Evolutionary conservation across 345 rosid species (phyloP), one percentile per base, ranked within the genome.

Genomic region (Gossypium mustelinum): DNA sequence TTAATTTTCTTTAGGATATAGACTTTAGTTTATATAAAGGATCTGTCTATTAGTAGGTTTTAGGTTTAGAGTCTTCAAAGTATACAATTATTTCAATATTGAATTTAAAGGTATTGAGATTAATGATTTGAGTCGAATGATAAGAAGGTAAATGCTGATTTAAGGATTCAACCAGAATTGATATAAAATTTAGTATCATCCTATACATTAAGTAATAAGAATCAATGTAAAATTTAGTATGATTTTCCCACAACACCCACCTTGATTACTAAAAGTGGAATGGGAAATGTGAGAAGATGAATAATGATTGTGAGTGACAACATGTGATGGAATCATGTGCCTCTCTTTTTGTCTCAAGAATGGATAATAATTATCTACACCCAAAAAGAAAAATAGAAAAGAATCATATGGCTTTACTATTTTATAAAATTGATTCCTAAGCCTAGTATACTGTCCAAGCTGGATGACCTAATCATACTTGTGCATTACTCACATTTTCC

Each of bases 301-400:
- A 88, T 83, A 86, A 87, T 85, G 87, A 86, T 90, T 5, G 7
- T 34, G 41, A 85, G 88, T 67, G 76, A 17, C 54, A 14, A 70
- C 96, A 86, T 89, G 90, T 87, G 90, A 80, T 50, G 61, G 66
- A 51, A 76, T 82, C 90, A 85, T 84, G 83, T 77, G 82, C 83
- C 18, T 41, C 51, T 77, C 69, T 57, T 58, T 58, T 27, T 68
- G 44, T 58, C 6, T 72, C 6, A 12, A 22, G 71, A 67, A 67
- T 58, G 54, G 18, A 52, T n/a, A 55, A 39, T 71, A 25, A 58
- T 2, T 39, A 0, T 16, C 4, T 10, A 45, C 10, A 10, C 12
- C 6, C 2, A 0, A 22, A 22, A 10, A 11, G 5, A 24, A 11
- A 11, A 24, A 24, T 11, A 22, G 39, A 57, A 24, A 57, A 11